Base-by-base conservation (phyloP, 1,284 basidiomycete species). In the Hemileia vastatrix region DNA sequence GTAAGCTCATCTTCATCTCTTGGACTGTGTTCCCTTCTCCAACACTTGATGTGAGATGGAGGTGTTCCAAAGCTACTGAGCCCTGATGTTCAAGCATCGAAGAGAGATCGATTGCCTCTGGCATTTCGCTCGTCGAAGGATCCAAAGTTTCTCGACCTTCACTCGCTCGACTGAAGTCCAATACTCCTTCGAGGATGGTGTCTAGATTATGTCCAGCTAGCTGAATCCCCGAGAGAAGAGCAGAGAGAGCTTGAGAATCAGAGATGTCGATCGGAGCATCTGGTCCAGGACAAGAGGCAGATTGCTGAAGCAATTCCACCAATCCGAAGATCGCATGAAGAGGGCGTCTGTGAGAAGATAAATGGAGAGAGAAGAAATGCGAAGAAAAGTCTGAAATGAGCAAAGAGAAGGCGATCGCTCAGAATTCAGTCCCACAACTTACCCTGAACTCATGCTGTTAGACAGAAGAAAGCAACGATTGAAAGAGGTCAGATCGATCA, bases 311-410 rank as follows among this genome's bases (percentile, higher is more conserved):
- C 47, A 67, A 64, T 48, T 72, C 71, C 52, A 67, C 67, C 11
- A 68, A 64, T 4, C 71, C 71, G 3, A 70, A 58, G 6, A 70
- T 70, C n/a, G 67, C 71, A 50, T 72, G 66, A 13, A 72, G 54
- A 6, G n/a, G 71, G 71, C 2, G 71, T 72, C 8, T 69, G 65
- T 40, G 36, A 40, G 36, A 40, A 40, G 36, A 11, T 40, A 15
- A 40, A 40, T 40, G 36, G 36, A 15, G 15, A 40, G 15, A 15
- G 15, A 40, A 40, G 36, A 40, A 40, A 15, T 11, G 36, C 11
- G 36, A 9, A 40, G 9, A 15, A 40, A 40, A 40, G 36, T 40
- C 36, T 11, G 36, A 40, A 40, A 40, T 9, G 15, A 15, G 27
- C 36, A 40, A 40, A 40, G 36, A 40, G 9, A 40, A 40, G 36